Evolutionary conservation across 345 rosid genomes (phyloP), one percentile per base, ranked within the genome.

Genomic region (Salix brachista): DNA sequence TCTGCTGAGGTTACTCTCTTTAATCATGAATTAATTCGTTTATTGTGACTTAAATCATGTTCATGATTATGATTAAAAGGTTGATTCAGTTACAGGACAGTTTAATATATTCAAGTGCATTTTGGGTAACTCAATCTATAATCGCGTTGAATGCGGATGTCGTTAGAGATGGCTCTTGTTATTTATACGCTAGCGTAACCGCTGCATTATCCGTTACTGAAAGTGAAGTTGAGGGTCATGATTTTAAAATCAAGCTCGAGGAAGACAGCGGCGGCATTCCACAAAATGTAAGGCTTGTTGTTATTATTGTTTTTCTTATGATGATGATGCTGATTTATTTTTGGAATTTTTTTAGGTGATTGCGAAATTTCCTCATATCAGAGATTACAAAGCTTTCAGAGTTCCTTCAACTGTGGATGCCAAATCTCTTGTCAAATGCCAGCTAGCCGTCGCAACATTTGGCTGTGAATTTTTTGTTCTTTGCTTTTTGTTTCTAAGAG

Each of bases 91-190:
- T 88, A 82, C 90, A 83, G 80, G 88, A 85, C 80, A 70, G 82
- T 77, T 85, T 91, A 79, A 36, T 78, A 32, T 84, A 78, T 77
- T 91, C 96, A 6, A 89, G 87, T 79, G 97, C 93, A 21, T 90
- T 84, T 75, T 93, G 98, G 99, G 90, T 90, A 23, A 83, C 84
- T 39, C 60, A 86, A 83, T 76, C 81, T 56, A 68, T 90, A 80
- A 91, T 96, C 48, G 98, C 96, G 6, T 91, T 92, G 97, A 87
- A 91, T 89, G 94, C 87, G 76, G 94, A 88, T 78, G 76, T 80
- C 84, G 82, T 10, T 58, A 58, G 85, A 60, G 89, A 84, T 78
- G 89, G 86, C 48, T 89, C 87, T 4, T 91, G 88, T 86, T 93
- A 78, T 81, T 81, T 93, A 75, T 93, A 88, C 81, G 96, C 91